A percentile compares a stretch with the other conserved stretches of the same genome.
Conservation (phyloP, 2,329 filamentous ascomycete species). For the Pseudopyricularia cyperi region DNA sequence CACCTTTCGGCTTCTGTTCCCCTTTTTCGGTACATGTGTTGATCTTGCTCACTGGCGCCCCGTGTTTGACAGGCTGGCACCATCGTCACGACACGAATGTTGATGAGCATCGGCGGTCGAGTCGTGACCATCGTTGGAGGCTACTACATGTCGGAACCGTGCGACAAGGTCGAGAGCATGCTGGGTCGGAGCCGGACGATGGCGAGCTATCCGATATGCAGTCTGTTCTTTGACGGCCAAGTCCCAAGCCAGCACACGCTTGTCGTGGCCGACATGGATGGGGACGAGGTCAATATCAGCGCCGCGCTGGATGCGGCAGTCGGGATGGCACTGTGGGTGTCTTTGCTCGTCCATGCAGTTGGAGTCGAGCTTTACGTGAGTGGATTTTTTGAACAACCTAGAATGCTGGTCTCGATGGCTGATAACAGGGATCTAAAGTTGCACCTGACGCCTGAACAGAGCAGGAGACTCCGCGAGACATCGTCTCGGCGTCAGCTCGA, state of each 20-base stretch:
- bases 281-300: slow-evolving; percentile 11
- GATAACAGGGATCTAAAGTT: slow-evolving; percentile 23
- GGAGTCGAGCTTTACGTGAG: slow-evolving; percentile 34
- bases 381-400: slow-evolving; percentile 2
- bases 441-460: slow-evolving; percentile 37
- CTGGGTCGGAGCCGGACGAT: slow-evolving; percentile 16
- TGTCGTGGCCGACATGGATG: not conserved
- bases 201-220: slow-evolving; percentile 30
- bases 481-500: slow-evolving; percentile 43
- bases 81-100: slow-evolving; percentile 38
- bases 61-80: slow-evolving; percentile 23
- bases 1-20: not conserved
- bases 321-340: slow-evolving; percentile 38
- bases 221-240: slow-evolving; percentile 19
- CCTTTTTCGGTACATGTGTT: not conserved
- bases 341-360: slow-evolving; percentile 34
- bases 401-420: not conserved
- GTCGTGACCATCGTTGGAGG: slow-evolving; percentile 19
- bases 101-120: slow-evolving; percentile 24
- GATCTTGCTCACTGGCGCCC: not conserved
- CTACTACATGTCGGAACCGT: slow-evolving; percentile 21
- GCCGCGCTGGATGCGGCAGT: slow-evolving; percentile 37
- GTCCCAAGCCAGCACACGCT: not conserved
- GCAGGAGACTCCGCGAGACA: slow-evolving; percentile 37
- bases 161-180: slow-evolving; percentile 33